Evolutionary conservation across 257 asterid species (phyloP), one percentile per base, ranked within the genome.

Genomic region (Solanum okadae): DNA sequence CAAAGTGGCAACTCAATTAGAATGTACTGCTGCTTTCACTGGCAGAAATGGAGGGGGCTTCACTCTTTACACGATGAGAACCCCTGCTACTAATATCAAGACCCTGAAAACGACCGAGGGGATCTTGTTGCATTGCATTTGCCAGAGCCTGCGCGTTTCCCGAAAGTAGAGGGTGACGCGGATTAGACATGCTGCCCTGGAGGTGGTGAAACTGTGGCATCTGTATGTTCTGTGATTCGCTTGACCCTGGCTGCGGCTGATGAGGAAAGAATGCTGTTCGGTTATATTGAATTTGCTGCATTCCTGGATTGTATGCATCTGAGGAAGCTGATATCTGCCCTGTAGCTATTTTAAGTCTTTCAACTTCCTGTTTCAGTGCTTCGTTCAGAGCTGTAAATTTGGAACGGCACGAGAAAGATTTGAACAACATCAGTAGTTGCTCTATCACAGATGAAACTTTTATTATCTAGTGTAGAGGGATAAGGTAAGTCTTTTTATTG

Each of bases 311-410:
- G 92, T 91, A 94, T 6, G 93, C 88, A 15, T 96, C 99, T 29
- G 98, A 90, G 27, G 90, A 71, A 79, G 94, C 85, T 56, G 98
- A 87, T 29, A 93, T 90, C 86, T 96, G 98, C 87, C 98, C 98
- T 0, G 98, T 96, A 49, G 98, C 98, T 38, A 94, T 90, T 89
- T 94, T 93, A 35, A 96, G 94, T 85, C 98, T 92, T 65, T 95
- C 98, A 34, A 96, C 98, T 92, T 96, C 98, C 85, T 93, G 96
- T 93, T 92, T 95, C 92, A 96, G 92, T 87, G 98, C 98, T 91
- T 96, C 98, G 25, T 96, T 96, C 52, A 95, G 91, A 63, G 97
- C 98, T 96, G 96, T 91, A 90, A 33, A 67, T 86, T 87, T 83
- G 44, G 27, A 75, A 84, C 31, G 4, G 5, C 67, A 72, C 14